Base-by-base conservation (phyloP, 148 eudicot species). In the Euryodendron excelsum region DNA sequence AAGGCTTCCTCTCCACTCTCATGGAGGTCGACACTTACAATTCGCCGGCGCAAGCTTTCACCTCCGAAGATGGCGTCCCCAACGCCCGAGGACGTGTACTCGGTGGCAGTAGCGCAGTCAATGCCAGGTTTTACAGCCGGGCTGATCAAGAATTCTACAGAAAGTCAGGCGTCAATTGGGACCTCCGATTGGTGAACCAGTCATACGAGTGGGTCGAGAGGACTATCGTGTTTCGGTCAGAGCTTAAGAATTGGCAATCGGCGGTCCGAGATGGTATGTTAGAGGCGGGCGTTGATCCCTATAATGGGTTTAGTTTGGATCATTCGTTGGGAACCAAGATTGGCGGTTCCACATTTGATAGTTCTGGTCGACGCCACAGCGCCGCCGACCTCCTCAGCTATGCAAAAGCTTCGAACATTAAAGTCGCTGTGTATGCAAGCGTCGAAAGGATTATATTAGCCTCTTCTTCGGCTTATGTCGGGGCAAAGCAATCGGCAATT, bases 61-160 rank as follows among this genome's bases (percentile, higher is more conserved):
- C 88, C 34, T 96, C 99, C 9, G 99, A 93, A 69, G 99, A 95
- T 10, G 97, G 98, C 0, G 99, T 96, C 18, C 98, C 94, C 12
- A 96, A 96, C 59, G 91, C 94, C 75, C 84, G 99, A n/a, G 99
- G 99, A 10, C 83, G 99, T 2, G 89, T 96, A 74, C 98, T 96
- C 27, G 99, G 99, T 1, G 99, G 99, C n/a, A 93, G 99, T 78
- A 96, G 99, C 66, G 92, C 90, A 5, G 89, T 96, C 37, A 96
- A 96, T 47, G 99, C 99, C 0, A 97, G 98, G 17, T 93, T 96
- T 65, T 95, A 95, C 80, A 89, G 93, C 74, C 77, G 99, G 33
- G 98, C 97, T 1, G 94, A 95, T 69, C 79, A 34, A 20, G 93
- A 89, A 0, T 95, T 95, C 47, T 95, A 88, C 50, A 45, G 1